Conservation (phyloP, 208 protist genomes). For the Lotmaria passim region DNA sequence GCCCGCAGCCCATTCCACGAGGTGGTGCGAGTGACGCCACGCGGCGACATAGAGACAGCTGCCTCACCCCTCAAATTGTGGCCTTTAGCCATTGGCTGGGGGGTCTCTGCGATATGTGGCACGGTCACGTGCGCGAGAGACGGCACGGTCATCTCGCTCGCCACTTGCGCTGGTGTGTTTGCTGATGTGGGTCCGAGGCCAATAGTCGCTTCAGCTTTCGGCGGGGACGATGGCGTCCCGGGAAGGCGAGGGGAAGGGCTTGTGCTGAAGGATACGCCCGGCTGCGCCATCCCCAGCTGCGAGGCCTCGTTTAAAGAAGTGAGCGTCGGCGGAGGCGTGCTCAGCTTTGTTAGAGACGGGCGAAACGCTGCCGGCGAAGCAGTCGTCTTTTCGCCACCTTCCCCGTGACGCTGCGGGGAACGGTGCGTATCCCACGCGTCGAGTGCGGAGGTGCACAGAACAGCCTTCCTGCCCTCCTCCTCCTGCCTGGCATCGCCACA, state of each 20-base stretch:
- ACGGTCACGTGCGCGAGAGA: not conserved
- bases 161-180: not conserved
- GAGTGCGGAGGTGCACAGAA: conserved; percentile 7
- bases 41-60: conserved; percentile 5
- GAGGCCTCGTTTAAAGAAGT: not conserved
- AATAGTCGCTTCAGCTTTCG: too few relatives aligned
- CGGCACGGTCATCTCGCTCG: not conserved
- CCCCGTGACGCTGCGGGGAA: not conserved
- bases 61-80: not conserved
- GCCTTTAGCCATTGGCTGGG: not conserved
- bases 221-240: not conserved
- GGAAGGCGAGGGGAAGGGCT: conserved; percentile 27
- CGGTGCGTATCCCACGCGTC: conserved; percentile 19
- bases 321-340: not conserved
- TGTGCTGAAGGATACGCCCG: not conserved
- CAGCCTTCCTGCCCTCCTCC: too few relatives aligned
- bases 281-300: not conserved
- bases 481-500: not conserved
- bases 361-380: not conserved
- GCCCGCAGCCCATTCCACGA: conserved; percentile 21
- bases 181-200: too few relatives aligned
- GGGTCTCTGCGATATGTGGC: not conserved
- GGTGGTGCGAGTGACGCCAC: conserved; percentile 16
- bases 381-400: not conserved
- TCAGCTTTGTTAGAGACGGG: not conserved